Conservation (phyloP, 225 moss, liverwort and hornwort genomes). For the Sphagnum tenellum region DNA sequence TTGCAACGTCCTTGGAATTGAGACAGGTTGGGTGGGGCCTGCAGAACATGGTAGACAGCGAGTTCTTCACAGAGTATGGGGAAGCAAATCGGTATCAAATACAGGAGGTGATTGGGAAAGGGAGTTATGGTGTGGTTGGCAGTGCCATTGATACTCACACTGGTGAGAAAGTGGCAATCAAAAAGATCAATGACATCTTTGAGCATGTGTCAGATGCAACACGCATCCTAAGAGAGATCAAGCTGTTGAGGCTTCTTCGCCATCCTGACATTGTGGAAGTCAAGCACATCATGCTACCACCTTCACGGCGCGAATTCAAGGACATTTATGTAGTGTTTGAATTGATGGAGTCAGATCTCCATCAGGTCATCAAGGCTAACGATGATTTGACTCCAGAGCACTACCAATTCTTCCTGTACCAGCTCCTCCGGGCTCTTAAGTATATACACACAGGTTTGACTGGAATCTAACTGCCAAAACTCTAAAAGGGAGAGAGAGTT, state of each 20-base stretch:
- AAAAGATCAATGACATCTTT: conserved; percentile 99
- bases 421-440: conserved; percentile 93
- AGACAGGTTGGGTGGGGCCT: conserved; percentile 11
- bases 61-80: conserved; percentile 99
- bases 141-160: conserved; percentile 91
- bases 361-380: conserved; percentile 99
- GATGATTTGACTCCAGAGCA: conserved; percentile 99
- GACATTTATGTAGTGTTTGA: conserved; percentile 99
- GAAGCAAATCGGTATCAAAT: conserved; percentile 99
- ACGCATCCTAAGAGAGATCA: conserved; percentile 95
- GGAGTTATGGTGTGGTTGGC: conserved; percentile 98
- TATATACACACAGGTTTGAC: conserved; percentile 92
- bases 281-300: conserved; percentile 99
- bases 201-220: conserved; percentile 99
- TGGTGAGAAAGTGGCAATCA: conserved; percentile 96
- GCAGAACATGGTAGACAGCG: conserved; percentile 97
- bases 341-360: conserved; percentile 99
- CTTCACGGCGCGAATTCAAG: conserved; percentile 96
- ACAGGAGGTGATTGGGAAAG: conserved; percentile 97
- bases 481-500: no score
- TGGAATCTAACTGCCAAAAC: no score
- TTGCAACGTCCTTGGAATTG: no score
- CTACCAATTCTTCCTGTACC: conserved; percentile 97
- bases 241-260: conserved; percentile 84
- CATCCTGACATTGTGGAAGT: conserved; percentile 99